phyloP scores from a whole-genome alignment of 495 filamentous ascomycete genomes.

The Xylaria acuta region DNA sequence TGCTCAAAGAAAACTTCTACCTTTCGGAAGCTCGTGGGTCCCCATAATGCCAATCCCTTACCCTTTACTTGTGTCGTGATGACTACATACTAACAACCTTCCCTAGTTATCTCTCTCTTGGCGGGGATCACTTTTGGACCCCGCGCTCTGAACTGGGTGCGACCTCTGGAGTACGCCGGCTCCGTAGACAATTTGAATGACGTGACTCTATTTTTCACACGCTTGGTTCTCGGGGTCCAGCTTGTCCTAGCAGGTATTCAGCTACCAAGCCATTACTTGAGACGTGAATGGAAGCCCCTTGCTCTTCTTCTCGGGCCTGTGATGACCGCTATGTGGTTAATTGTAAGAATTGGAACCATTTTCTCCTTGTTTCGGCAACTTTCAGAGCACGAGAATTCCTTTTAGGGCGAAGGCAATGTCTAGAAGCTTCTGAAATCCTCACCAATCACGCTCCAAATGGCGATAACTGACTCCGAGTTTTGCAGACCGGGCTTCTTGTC shows the following conservation, averaged over 20 bases:
- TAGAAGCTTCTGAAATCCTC: no score
- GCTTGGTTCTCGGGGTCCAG: constrained; percentile 90
- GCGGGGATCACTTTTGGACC: constrained; percentile 82
- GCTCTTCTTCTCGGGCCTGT: constrained; percentile 80
- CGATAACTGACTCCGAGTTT: no score
- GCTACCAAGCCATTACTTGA: constrained; percentile 84
- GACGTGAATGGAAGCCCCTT: constrained; percentile 80
- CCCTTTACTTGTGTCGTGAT: background rate
- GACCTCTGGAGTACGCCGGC: constrained; percentile 78
- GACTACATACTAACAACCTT: background rate
- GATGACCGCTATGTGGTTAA: constrained; percentile 92
- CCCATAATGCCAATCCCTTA: background rate
- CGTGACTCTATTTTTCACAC: constrained; percentile 78
- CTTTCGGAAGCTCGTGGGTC: constrained; percentile 85
- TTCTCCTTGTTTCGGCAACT: no score
- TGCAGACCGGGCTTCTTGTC: constrained; percentile 74
- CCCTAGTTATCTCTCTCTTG: constrained; percentile 78
- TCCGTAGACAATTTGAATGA: constrained; percentile 50
- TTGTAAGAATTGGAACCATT: no score
- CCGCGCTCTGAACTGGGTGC: constrained; percentile 76
- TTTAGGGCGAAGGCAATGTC: no score
- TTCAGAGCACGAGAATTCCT: no score
- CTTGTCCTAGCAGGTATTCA: constrained; percentile 89
- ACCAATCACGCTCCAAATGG: no score
- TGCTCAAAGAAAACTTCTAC: constrained; percentile 89